phyloP scores from a whole-genome alignment of 208 protist species.

The Crithidia expoeki region DNA sequence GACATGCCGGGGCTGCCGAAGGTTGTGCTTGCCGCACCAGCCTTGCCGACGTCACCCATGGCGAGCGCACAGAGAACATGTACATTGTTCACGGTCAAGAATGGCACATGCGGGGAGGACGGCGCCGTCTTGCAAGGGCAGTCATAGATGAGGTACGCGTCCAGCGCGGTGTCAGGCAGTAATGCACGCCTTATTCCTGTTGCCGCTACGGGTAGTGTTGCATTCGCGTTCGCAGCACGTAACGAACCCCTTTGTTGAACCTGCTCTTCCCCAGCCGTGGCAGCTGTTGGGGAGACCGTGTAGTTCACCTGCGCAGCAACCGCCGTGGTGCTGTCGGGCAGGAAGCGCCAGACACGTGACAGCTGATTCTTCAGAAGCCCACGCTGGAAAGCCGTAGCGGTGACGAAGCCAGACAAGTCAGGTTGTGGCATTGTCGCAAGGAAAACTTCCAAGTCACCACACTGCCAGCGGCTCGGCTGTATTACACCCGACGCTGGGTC shows the following conservation, averaged over 20 bases:
- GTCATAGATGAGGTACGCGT: constrained; percentile 29
- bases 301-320: constrained; percentile 23
- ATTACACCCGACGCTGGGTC: background rate
- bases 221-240: no score
- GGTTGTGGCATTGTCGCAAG: constrained; percentile 44
- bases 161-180: constrained; percentile 22
- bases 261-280: no score
- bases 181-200: no score
- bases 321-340: constrained; percentile 19
- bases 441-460: constrained; percentile 46
- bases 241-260: no score
- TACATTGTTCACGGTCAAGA: constrained; percentile 33
- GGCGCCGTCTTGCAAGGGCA: constrained; percentile 15
- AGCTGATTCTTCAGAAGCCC: constrained; percentile 55
- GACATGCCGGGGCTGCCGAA: background rate
- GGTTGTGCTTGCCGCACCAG: background rate
- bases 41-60: background rate
- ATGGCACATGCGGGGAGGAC: background rate
- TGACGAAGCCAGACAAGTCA: constrained; percentile 6
- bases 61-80: constrained; percentile 13
- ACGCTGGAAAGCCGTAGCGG: constrained; percentile 45
- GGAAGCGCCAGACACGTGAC: constrained; percentile 44
- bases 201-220: no score
- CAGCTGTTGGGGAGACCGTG: background rate
- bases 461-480: constrained; percentile 27